These are phyloP conservation scores for Magnolia changhungtana DNA, from an alignment of 164 flowering plant species.

Conservation along the genomic window DNA sequence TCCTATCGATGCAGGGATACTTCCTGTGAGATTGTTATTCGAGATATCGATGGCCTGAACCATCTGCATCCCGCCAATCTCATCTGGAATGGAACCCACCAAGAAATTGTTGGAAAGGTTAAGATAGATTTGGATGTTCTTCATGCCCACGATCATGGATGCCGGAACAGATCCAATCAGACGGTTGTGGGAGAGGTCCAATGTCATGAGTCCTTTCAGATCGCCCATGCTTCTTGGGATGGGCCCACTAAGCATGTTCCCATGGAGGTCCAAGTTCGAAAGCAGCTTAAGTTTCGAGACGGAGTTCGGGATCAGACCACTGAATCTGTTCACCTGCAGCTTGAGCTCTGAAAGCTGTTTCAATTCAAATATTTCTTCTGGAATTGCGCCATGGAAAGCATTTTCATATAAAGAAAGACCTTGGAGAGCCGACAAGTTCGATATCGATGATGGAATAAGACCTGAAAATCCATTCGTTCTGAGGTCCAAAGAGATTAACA, in stretches of 20 bases:
- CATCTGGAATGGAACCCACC: conserved; percentile 48
- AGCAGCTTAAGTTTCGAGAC: conserved; percentile 56
- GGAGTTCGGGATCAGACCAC: conserved; percentile 52
- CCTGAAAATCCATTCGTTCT: conserved; percentile 42
- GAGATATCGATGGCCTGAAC: conserved; percentile 72
- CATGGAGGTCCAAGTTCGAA: conserved; percentile 47
- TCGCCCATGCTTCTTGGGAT: conserved; percentile 47
- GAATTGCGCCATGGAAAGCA: conserved; percentile 54
- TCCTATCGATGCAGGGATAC: conserved; percentile 42
- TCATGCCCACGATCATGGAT: conserved; percentile 38
- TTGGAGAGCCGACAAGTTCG: conserved; percentile 56
- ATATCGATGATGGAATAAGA: conserved; percentile 39
- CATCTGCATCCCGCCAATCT: conserved; percentile 63
- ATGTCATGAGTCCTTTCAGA: conserved; percentile 31
- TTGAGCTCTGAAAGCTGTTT: conserved; percentile 42
- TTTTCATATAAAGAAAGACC: conserved; percentile 50
- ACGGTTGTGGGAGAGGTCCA: conserved; percentile 72
- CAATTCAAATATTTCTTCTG: conserved; percentile 39
- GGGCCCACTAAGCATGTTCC: conserved; percentile 62
- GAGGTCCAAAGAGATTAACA: conserved; percentile 29
- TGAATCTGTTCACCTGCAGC: conserved; percentile 45
- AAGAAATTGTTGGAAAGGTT: conserved; percentile 63
- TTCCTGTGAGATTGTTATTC: conserved; percentile 61
- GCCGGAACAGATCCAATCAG: conserved; percentile 59
- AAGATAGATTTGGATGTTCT: conserved; percentile 42